A percentile compares a stretch with the other conserved stretches of the same genome.
These are phyloP conservation scores for Mycena kentingensis DNA, from an alignment of 768 basidiomycete species.

Conservation along the genomic window DNA sequence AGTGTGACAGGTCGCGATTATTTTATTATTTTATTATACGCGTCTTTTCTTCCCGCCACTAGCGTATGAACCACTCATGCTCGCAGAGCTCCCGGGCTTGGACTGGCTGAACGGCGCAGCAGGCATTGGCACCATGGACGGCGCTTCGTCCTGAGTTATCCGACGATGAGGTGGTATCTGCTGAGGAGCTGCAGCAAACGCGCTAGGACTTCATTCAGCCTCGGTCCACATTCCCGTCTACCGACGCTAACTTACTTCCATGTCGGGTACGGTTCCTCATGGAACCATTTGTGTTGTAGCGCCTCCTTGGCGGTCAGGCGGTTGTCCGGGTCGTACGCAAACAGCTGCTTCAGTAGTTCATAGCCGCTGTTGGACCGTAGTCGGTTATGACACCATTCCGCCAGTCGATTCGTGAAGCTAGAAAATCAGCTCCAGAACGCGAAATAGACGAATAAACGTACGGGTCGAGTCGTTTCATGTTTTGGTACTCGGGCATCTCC, in stretches of 20 bases:
- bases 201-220: conserved; percentile 45
- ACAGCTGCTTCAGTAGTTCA: conserved; percentile 83
- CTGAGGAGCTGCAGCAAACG: conserved; percentile 67
- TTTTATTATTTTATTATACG: not conserved
- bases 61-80: conserved; percentile 22
- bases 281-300: conserved; percentile 87
- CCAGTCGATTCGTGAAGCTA: conserved; percentile 57
- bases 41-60: conserved; percentile 13
- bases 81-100: conserved; percentile 26
- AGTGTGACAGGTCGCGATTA: not conserved
- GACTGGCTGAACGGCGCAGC: conserved; percentile 29
- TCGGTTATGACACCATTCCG: conserved; percentile 74
- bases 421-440: not conserved
- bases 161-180: conserved; percentile 84
- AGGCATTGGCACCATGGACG: conserved; percentile 77
- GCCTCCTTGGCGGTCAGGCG: conserved; percentile 83
- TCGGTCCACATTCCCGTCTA: conserved; percentile 1
- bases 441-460: conserved; percentile 35
- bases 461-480: conserved; percentile 78
- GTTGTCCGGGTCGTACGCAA: conserved; percentile 88
- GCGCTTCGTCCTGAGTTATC: conserved; percentile 91
- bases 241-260: conserved; percentile 62
- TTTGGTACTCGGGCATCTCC: conserved; percentile 87
- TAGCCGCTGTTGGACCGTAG: conserved; percentile 65
- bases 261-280: conserved; percentile 84